Evolutionary conservation across 108 stramenopile species (phyloP), one percentile per base, ranked within the genome.

Genomic region (Stephanodiscus triporus): DNA sequence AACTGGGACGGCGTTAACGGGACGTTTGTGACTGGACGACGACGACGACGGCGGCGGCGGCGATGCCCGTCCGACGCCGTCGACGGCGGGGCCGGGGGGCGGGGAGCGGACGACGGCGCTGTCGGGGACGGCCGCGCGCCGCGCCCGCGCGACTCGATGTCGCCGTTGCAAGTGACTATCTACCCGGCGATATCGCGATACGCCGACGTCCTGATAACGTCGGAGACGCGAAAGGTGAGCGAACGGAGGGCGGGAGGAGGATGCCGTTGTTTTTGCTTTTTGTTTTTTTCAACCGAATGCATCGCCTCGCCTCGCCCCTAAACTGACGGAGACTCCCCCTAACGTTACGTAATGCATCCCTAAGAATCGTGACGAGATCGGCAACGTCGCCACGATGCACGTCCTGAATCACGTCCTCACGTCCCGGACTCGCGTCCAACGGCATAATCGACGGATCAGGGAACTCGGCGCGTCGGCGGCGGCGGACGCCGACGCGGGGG

Each of bases 391-490:
- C 14, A 24, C 72, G 16, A 57, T 95, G 72, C 94, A 95, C 70
- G 73, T 89, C 10, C 68, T 93, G 32, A 90, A 95, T 66, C 94
- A 95, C 64, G 87, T 91, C 6, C 66, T 90, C 67, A 91, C 90
- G 4, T 80, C 85, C 10, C 72, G 88, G 55, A 72, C 76, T 19
- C 63, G 89, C 10, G 80, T 95, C 29, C 84, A 88, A 56, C 67
- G 82, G 50, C 84, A 93, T 66, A 90, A 92, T 77, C 75, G 75
- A 3, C 80, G 80, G 19, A 63, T 91, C 63, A 88, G 84, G 65
- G 73, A 83, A 49, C 58, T 73, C 20, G 32, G 72, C 7, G 19
- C 51, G 22, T 13, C 50, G 9, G 70, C 48, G 16, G 72, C 70
- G 59, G 51, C 6, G 43, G n/a, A 57, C n/a, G 72, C 67, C 43